These are phyloP conservation scores for Saccharomyces hybrid DNA, from an alignment of 1,139 yeast genomes.

Conservation along the genomic window DNA sequence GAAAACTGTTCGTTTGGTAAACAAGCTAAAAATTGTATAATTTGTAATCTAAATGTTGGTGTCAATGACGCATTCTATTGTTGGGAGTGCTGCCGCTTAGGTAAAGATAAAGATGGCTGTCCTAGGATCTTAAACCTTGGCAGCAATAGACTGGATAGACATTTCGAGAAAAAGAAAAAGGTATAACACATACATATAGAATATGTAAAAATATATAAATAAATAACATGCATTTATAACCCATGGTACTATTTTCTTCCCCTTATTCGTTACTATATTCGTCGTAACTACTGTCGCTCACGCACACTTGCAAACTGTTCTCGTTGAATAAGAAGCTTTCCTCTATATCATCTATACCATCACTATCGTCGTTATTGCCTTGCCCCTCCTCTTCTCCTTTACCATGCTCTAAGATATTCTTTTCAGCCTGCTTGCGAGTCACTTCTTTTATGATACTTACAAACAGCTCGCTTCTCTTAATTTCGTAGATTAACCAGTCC, in stretches of 20 bases:
- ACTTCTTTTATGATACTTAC: slow-evolving; percentile 34
- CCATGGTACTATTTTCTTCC: neutral
- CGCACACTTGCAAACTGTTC: neutral
- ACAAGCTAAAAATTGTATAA: slow-evolving; percentile 54
- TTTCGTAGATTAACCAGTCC: slow-evolving; percentile 49
- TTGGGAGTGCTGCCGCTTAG: slow-evolving; percentile 72
- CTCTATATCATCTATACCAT: slow-evolving; percentile 1
- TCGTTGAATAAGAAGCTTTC: slow-evolving; percentile 3
- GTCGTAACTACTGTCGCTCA: neutral
- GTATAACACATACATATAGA: slow-evolving; percentile 5
- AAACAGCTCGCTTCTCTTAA: slow-evolving; percentile 38
- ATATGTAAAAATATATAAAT: neutral
- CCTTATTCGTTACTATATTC: neutral
- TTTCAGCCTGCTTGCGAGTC: neutral
- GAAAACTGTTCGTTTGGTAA: slow-evolving; percentile 80
- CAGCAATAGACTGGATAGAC: slow-evolving; percentile 59
- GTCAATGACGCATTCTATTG: slow-evolving; percentile 74
- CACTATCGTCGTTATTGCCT: slow-evolving; percentile 2
- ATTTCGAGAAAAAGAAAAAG: slow-evolving; percentile 43
- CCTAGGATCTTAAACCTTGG: slow-evolving; percentile 81
- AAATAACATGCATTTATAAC: neutral
- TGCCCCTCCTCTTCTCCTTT: slow-evolving; percentile 1
- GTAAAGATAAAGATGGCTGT: slow-evolving; percentile 87
- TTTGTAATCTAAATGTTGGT: slow-evolving; percentile 53
- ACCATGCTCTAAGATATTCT: neutral